Evolutionary conservation across 2,329 filamentous ascomycete species (phyloP).

Genomic region (Fusarium chuoi): DNA sequence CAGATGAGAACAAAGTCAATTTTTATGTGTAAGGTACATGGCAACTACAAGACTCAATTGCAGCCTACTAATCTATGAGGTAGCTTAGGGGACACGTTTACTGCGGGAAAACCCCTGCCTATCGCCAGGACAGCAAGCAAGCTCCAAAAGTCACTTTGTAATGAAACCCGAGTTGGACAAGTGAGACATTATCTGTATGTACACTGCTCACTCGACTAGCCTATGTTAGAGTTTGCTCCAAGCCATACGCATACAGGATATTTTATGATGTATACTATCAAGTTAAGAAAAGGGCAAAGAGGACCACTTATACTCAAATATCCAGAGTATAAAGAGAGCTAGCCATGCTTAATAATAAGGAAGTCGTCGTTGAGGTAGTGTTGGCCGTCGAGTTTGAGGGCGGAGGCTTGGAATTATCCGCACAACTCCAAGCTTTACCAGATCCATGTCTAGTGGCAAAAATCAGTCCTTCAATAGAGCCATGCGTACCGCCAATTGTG

Average conservation of each 20-base stretch:
- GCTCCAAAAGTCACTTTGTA: background rate
- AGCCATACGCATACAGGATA: conserved; percentile 1
- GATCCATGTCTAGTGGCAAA: background rate
- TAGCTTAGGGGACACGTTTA: background rate
- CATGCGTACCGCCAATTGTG: conserved; percentile 27
- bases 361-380: background rate
- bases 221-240: background rate
- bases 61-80: background rate
- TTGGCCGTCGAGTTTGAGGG: background rate
- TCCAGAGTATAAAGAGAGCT: background rate
- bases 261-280: background rate
- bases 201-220: background rate
- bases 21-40: background rate
- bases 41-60: background rate
- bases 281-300: background rate
- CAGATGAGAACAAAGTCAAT: background rate
- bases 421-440: conserved; percentile 13
- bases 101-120: background rate
- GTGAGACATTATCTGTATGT: background rate
- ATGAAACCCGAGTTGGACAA: background rate
- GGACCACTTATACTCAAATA: background rate
- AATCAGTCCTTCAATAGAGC: conserved; percentile 16
- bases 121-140: background rate
- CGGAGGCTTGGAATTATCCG: conserved; percentile 18
- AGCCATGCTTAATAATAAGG: background rate